phyloP scores from a whole-genome alignment of 208 protist genomes.

The Porcisia hertigi region DNA sequence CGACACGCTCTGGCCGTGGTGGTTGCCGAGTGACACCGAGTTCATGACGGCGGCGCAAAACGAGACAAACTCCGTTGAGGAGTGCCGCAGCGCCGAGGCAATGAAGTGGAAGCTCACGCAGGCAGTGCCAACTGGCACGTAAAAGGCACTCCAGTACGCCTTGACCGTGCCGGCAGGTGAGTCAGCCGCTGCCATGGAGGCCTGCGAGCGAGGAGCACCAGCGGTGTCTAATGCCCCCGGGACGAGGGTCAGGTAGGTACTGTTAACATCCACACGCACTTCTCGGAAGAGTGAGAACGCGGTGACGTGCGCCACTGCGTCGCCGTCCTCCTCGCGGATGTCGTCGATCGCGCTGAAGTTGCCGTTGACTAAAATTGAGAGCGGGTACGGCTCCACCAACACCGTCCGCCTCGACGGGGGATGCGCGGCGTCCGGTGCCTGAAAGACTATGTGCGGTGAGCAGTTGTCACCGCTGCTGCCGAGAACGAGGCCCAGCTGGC shows the following conservation, averaged over 20 bases:
- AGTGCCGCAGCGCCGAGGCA: conserved; percentile 57
- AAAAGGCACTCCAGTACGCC: conserved; percentile 67
- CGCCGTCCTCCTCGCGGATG: conserved; percentile 36
- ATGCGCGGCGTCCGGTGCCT: conserved; percentile 11
- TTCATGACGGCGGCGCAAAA: conserved; percentile 74
- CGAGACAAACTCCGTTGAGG: conserved; percentile 65
- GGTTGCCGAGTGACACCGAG: conserved; percentile 80
- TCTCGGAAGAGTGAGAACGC: conserved; percentile 44
- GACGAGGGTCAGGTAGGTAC: conserved; percentile 37
- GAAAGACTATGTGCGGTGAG: conserved; percentile 15
- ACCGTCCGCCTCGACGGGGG: conserved; percentile 15
- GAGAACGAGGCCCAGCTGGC: conserved; percentile 34
- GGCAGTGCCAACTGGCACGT: conserved; percentile 53
- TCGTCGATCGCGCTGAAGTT: conserved; percentile 52
- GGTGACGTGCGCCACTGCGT: conserved; percentile 22
- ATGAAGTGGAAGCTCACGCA: conserved; percentile 80
- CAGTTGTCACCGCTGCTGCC: conserved; percentile 1
- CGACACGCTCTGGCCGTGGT: conserved; percentile 74
- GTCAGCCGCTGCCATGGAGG: background rate
- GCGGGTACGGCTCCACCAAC: conserved; percentile 55
- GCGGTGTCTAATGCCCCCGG: conserved; percentile 27
- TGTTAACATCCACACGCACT: conserved; percentile 38
- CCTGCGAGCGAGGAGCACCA: background rate
- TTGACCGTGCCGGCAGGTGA: conserved; percentile 11
- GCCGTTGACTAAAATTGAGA: conserved; percentile 37